phyloP scores from a whole-genome alignment of 257 asterid species.

The Nicotiana tomentosiformis region DNA sequence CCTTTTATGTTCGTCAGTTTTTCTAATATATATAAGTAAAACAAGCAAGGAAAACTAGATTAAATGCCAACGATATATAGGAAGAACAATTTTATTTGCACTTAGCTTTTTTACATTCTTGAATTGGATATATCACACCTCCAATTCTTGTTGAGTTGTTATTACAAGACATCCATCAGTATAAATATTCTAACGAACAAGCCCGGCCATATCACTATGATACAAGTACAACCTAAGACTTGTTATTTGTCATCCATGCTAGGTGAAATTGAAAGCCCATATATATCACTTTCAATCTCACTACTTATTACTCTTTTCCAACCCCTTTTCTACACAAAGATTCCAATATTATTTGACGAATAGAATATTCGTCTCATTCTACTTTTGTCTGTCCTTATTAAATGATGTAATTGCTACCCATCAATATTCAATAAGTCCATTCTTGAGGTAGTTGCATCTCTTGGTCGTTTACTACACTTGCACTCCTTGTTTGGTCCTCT shows the following conservation, averaged over 20 bases:
- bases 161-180: neutral
- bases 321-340: neutral
- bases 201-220: neutral
- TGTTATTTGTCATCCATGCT: neutral
- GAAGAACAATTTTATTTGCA: neutral
- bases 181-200: neutral
- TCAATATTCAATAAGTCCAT: conserved; percentile 26
- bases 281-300: neutral
- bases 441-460: conserved; percentile 33
- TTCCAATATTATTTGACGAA: neutral
- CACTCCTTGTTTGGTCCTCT: conserved; percentile 10
- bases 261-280: neutral
- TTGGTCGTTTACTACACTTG: neutral
- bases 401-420: neutral
- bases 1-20: no score
- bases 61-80: neutral
- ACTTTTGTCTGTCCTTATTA: neutral
- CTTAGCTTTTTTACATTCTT: neutral
- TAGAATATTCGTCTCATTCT: neutral
- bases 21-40: no score
- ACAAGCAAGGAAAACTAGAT: no score
- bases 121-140: conserved; percentile 4
- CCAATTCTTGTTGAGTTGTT: neutral
- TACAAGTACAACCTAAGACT: neutral
- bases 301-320: neutral